Conservation (phyloP, 257 asterid genomes). For the Solanum corneliomulleri region DNA sequence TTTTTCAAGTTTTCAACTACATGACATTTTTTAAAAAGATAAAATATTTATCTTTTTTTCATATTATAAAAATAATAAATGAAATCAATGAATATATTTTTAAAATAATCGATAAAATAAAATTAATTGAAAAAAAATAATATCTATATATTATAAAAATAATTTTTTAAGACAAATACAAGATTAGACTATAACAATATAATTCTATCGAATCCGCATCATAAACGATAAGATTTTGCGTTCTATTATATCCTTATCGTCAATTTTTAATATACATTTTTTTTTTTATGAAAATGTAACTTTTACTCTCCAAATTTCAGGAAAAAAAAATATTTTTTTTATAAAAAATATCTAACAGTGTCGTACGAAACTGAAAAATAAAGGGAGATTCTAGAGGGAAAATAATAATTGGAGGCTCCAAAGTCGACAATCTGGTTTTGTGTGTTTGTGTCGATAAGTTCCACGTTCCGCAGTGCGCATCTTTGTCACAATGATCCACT, state of each 20-base stretch:
- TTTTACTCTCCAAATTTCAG: background rate
- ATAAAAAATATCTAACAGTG: background rate
- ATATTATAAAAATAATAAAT: no score
- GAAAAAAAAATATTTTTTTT: background rate
- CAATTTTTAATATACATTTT: background rate
- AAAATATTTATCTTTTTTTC: no score
- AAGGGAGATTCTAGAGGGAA: background rate
- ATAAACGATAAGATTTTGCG: background rate
- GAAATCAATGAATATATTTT: no score
- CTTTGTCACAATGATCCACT: background rate
- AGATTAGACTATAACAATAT: background rate
- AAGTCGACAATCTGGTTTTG: background rate
- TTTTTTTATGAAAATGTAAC: background rate
- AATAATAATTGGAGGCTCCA: background rate
- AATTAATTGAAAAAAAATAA: no score
- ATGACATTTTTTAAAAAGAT: no score
- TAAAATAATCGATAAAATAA: no score
- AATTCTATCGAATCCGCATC: background rate
- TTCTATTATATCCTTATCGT: background rate
- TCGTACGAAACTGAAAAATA: background rate
- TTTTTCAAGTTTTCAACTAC: no score
- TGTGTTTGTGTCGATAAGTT: background rate
- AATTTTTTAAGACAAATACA: background rate
- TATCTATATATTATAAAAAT: background rate
- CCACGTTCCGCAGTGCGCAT: constrained; percentile 11